Evolutionary conservation across 2,329 filamentous ascomycete genomes (phyloP), one percentile per base, ranked within the genome.

Genomic region (Fusarium xyrophilum): DNA sequence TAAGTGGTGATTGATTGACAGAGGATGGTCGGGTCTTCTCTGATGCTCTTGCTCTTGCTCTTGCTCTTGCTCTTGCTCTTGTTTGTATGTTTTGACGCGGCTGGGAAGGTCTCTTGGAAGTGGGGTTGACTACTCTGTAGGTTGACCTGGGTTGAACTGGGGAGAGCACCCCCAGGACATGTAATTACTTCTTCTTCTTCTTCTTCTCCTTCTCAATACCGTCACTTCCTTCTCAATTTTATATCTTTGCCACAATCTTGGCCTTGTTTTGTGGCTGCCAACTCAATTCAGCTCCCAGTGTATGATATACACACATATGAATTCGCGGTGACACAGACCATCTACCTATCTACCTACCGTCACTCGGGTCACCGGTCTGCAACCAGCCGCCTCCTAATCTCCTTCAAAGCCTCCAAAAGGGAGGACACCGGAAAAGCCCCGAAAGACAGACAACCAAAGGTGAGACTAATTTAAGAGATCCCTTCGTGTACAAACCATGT

Each of bases 371-470:
- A 43, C 48, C 48, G 48, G 56, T 65, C 62, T 66, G 62, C 63
- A 50, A 53, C 27, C 17, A 54, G 25, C 63, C 51, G 46, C 35
- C 56, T 63, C 25, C 33, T 56, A 35, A 52, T 55, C 36, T 62
- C 52, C 53, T 40, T 44, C 51, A 23, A 38, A 43, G 43, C 27
- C 43, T 30, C 43, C 27, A 28, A 46, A 30, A 46, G 35, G 53
- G 33, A 55, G 47, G 38, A 54, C 58, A 54, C 62, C 39, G 60
- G 42, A 63, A 64, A 67, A 67, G 32, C 33, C 57, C 69, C 65
- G 62, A 67, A 38, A 42, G 35, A 67, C 56, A 42, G 32, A 65
- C 56, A 46, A 28, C 42, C 35, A 52, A 64, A 66, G 65, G 69
- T 59, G 58, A 51, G 35, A 51, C 48, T 35, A 42, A 32, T 28